Conservation (phyloP, 305 asterid species). For the Solanum aculeatissimum region DNA sequence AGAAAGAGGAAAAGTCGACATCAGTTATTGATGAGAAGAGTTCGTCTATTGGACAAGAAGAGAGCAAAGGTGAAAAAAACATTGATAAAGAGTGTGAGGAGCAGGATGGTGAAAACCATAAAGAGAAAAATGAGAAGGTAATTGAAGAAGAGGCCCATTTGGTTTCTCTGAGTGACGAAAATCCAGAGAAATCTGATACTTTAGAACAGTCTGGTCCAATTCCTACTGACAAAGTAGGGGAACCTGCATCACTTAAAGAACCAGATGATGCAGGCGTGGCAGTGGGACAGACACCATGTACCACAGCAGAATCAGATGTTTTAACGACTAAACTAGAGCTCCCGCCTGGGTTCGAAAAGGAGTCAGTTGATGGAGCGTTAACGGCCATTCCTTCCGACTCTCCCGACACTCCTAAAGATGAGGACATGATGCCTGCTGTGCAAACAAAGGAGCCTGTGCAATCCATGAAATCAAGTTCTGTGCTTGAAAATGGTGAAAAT, state of each 20-base stretch:
- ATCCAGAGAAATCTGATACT: slow-evolving; percentile 25
- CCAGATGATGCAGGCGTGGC: slow-evolving; percentile 27
- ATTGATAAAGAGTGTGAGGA: slow-evolving; percentile 13
- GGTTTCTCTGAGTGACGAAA: slow-evolving; percentile 20
- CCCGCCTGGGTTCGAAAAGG: slow-evolving; percentile 41
- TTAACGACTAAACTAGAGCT: slow-evolving; percentile 34
- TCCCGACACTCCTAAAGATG: slow-evolving; percentile 42
- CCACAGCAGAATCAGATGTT: slow-evolving; percentile 26
- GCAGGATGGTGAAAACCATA: slow-evolving; percentile 16
- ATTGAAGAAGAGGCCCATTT: slow-evolving; percentile 19
- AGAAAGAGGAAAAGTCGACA: slow-evolving; percentile 29
- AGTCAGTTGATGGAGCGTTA: slow-evolving; percentile 34
- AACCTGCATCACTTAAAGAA: slow-evolving; percentile 17
- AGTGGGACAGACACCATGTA: slow-evolving; percentile 25
- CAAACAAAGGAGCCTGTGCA: slow-evolving; percentile 38
- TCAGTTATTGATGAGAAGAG: slow-evolving; percentile 16
- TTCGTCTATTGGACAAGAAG: slow-evolving; percentile 19
- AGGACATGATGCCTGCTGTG: slow-evolving; percentile 26
- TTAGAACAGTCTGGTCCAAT: slow-evolving; percentile 27
- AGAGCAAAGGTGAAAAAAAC: slow-evolving; percentile 15
- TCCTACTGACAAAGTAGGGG: slow-evolving; percentile 16
- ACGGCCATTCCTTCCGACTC: slow-evolving; percentile 23
- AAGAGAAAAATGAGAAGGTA: not conserved
- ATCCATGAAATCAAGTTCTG: slow-evolving; percentile 22
- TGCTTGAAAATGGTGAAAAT: slow-evolving; percentile 21